A percentile compares a stretch with the other conserved stretches of the same genome.
phyloP scores from a whole-genome alignment of 768 basidiomycete species.

The Macrolepiota fuliginosa region DNA sequence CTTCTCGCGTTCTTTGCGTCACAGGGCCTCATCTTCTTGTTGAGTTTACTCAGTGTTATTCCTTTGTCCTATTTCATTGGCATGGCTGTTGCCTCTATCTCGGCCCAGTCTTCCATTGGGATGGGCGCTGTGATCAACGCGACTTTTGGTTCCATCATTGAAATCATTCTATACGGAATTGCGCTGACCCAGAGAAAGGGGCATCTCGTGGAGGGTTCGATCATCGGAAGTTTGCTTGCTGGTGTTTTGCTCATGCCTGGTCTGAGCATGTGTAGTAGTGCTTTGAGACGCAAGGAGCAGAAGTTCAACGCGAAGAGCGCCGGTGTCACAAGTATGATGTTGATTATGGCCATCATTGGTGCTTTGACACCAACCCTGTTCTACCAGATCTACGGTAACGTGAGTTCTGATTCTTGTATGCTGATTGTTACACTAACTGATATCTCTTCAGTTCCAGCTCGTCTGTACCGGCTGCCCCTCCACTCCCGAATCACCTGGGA shows the following conservation, averaged over 20 bases:
- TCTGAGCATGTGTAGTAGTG: slow-evolving; percentile 90
- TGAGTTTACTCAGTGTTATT: slow-evolving; percentile 88
- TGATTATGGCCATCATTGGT: slow-evolving; percentile 99
- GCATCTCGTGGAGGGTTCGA: slow-evolving; percentile 92
- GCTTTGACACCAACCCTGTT: slow-evolving; percentile 93
- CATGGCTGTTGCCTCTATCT: slow-evolving; percentile 98
- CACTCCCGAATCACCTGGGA: slow-evolving; percentile 30
- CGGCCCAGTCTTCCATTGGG: slow-evolving; percentile 97
- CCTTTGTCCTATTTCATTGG: slow-evolving; percentile 99
- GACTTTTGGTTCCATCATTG: slow-evolving; percentile 97
- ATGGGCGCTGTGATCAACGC: slow-evolving; percentile 99
- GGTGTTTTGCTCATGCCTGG: slow-evolving; percentile 98
- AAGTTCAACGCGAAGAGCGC: slow-evolving; percentile 99
- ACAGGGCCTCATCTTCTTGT: slow-evolving; percentile 76
- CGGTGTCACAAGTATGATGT: slow-evolving; percentile 97
- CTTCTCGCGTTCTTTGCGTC: slow-evolving; percentile 70
- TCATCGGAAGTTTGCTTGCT: slow-evolving; percentile 92
- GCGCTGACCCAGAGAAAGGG: slow-evolving; percentile 91
- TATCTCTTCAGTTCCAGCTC: slow-evolving; percentile 69
- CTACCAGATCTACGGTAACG: slow-evolving; percentile 97
- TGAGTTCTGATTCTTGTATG: slow-evolving; percentile 37
- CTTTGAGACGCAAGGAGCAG: slow-evolving; percentile 88
- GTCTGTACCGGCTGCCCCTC: slow-evolving; percentile 80
- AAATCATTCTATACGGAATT: slow-evolving; percentile 90
- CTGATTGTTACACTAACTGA: slow-evolving; percentile 4